Percentiles rank a stretch among this genome's conserved stretches.
Evolutionary conservation across 306 rosid species (phyloP).

Genomic region (Ziziphus jujuba): DNA sequence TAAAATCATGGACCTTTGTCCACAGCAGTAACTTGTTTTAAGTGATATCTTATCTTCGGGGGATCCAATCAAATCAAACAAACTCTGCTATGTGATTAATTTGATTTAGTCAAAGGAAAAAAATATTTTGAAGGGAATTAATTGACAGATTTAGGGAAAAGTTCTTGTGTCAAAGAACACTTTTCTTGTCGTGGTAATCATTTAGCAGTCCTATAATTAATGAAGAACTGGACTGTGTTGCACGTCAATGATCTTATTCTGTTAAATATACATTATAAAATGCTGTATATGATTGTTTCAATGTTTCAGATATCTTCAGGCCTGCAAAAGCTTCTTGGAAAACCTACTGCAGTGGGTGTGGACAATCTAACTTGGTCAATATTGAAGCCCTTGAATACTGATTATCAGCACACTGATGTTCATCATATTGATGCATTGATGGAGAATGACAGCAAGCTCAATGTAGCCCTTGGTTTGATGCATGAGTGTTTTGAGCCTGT

Average conservation of each 20-base stretch:
- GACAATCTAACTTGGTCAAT: constrained; percentile 73
- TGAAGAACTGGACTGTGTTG: neutral
- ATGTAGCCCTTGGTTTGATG: constrained; percentile 73
- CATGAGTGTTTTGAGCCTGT: constrained; percentile 92
- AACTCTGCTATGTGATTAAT: too few species aligned
- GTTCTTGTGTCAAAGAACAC: neutral
- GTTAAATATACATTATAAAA: neutral
- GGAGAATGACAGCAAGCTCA: constrained; percentile 66
- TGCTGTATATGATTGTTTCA: constrained; percentile 23
- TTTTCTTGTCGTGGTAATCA: neutral
- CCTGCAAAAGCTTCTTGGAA: constrained; percentile 50
- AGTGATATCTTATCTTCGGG: too few species aligned
- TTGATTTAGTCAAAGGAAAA: too few species aligned
- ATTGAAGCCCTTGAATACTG: constrained; percentile 41
- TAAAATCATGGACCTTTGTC: too few species aligned
- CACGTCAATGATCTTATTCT: neutral
- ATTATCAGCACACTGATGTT: constrained; percentile 21
- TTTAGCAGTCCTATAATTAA: neutral
- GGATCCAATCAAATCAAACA: too few species aligned
- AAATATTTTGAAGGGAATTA: too few species aligned
- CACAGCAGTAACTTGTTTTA: too few species aligned
- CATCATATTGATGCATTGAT: constrained; percentile 29
- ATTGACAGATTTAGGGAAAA: too few species aligned
- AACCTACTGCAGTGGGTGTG: constrained; percentile 47
- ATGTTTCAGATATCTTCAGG: constrained; percentile 55